These are phyloP conservation scores for Brettanomyces bruxellensis DNA, from an alignment of 805 yeast species.

Conservation along the genomic window DNA sequence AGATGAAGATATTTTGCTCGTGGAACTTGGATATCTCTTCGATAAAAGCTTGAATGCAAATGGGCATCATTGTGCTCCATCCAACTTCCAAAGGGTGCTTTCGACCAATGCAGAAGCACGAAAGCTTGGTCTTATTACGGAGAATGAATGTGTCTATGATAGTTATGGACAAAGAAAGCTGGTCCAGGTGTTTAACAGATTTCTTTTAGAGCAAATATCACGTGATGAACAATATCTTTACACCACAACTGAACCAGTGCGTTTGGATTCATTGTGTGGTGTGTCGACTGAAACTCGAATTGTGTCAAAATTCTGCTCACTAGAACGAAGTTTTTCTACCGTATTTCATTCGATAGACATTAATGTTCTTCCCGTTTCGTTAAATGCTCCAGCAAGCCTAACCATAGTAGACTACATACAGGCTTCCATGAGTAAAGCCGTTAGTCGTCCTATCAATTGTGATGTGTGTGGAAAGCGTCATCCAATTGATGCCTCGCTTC, in stretches of 20 bases:
- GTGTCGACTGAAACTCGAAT: conserved; percentile 34
- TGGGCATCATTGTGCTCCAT: conserved; percentile 71
- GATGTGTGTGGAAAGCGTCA: conserved; percentile 44
- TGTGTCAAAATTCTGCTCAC: conserved; percentile 30
- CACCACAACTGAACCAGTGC: conserved; percentile 8
- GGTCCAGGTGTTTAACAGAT: conserved; percentile 49
- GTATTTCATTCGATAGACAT: conserved; percentile 35
- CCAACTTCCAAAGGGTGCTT: conserved; percentile 61
- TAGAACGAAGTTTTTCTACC: conserved; percentile 26
- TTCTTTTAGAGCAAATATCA: conserved; percentile 43
- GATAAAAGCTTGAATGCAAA: conserved; percentile 85
- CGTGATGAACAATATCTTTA: conserved; percentile 37
- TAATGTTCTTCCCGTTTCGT: conserved; percentile 27
- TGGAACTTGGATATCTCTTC: conserved; percentile 80
- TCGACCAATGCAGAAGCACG: conserved; percentile 41
- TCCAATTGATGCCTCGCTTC: conserved; percentile 42
- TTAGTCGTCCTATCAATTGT: conserved; percentile 44
- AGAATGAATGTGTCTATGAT: conserved; percentile 36
- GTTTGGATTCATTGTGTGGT: conserved; percentile 28
- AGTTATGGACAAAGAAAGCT: conserved; percentile 34
- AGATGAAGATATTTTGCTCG: conserved; percentile 42
- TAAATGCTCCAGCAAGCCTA: conserved; percentile 16
- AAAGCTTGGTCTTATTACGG: conserved; percentile 42
- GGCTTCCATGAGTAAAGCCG: conserved; percentile 44
- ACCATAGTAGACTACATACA: conserved; percentile 52